phyloP scores from a whole-genome alignment of 805 yeast species.

The Teunomyces atbi region DNA sequence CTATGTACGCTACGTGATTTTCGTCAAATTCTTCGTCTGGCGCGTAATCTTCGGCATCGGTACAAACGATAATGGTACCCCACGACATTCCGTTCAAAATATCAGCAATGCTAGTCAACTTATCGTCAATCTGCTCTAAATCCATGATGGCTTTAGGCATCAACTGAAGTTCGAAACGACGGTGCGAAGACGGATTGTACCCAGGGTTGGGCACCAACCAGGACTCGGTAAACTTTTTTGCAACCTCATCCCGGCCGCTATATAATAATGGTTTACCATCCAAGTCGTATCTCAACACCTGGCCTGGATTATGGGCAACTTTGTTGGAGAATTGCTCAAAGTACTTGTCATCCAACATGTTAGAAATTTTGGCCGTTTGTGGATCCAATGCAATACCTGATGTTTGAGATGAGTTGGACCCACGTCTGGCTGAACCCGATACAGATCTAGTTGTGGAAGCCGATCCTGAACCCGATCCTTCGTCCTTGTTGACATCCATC shows the following conservation, averaged over 20 bases:
- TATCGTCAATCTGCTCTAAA: constrained; percentile 52
- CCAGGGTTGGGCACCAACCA: constrained; percentile 55
- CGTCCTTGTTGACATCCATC: constrained; percentile 41
- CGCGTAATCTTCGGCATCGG: constrained; percentile 65
- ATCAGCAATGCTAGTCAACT: constrained; percentile 21
- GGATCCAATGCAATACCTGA: constrained; percentile 16
- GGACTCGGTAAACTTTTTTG: constrained; percentile 38
- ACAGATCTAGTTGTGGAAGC: constrained; percentile 10
- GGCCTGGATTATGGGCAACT: constrained; percentile 79
- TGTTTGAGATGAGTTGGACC: constrained; percentile 4
- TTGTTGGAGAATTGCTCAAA: constrained; percentile 77
- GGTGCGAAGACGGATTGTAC: constrained; percentile 54
- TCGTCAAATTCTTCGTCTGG: constrained; percentile 51
- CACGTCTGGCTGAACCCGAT: constrained; percentile 8
- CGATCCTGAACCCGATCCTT: constrained; percentile 12
- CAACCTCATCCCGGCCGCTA: constrained; percentile 57
- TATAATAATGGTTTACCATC: constrained; percentile 78
- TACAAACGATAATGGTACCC: constrained; percentile 88
- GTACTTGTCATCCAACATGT: constrained; percentile 66
- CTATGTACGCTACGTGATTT: constrained; percentile 72
- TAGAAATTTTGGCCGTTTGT: constrained; percentile 35
- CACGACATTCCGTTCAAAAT: constrained; percentile 88
- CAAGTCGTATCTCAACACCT: constrained; percentile 80
- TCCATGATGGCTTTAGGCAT: constrained; percentile 93
- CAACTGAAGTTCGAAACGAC: constrained; percentile 81